A percentile compares a stretch with the other conserved stretches of the same genome.
Evolutionary conservation across 1,284 basidiomycete genomes (phyloP).

Genomic region (Sanghuangporus sanghuang): DNA sequence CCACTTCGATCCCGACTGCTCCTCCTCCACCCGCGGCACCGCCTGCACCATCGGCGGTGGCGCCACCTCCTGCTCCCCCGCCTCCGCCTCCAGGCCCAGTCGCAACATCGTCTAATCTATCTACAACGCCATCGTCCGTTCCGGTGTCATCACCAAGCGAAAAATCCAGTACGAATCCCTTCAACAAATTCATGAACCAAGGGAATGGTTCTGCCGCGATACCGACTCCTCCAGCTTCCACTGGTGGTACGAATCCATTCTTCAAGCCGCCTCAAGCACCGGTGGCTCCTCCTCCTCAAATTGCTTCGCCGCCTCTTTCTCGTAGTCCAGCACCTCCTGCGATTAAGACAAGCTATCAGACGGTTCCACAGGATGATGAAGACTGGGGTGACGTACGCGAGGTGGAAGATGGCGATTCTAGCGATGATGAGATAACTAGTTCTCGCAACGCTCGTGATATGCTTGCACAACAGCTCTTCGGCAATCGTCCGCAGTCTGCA

Average conservation of each 20-base stretch:
- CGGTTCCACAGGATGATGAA: slow-evolving; percentile 53
- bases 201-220: slow-evolving; percentile 30
- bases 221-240: slow-evolving; percentile 24
- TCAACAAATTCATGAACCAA: slow-evolving; percentile 58
- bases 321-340: slow-evolving; percentile 42
- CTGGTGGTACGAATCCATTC: slow-evolving; percentile 56
- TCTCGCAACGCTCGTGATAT: slow-evolving; percentile 63
- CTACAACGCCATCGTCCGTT: slow-evolving; percentile 26
- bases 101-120: slow-evolving; percentile 28
- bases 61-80: slow-evolving; percentile 19
- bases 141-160: slow-evolving; percentile 29
- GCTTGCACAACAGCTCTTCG: slow-evolving; percentile 78
- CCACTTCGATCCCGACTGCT: slow-evolving; percentile 5
- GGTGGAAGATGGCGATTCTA: slow-evolving; percentile 66
- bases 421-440: slow-evolving; percentile 72
- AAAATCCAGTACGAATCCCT: slow-evolving; percentile 57
- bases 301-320: slow-evolving; percentile 25
- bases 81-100: slow-evolving; percentile 30
- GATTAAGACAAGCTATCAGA: slow-evolving; percentile 53
- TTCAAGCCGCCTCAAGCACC: slow-evolving; percentile 32
- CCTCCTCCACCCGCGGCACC: neutral
- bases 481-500: slow-evolving; percentile 43
- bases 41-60: slow-evolving; percentile 21
- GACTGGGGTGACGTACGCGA: slow-evolving; percentile 87
- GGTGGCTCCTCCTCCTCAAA: slow-evolving; percentile 21